These are phyloP conservation scores for Gossypium ekmanianum DNA, from an alignment of 345 rosid species.

Conservation along the genomic window DNA sequence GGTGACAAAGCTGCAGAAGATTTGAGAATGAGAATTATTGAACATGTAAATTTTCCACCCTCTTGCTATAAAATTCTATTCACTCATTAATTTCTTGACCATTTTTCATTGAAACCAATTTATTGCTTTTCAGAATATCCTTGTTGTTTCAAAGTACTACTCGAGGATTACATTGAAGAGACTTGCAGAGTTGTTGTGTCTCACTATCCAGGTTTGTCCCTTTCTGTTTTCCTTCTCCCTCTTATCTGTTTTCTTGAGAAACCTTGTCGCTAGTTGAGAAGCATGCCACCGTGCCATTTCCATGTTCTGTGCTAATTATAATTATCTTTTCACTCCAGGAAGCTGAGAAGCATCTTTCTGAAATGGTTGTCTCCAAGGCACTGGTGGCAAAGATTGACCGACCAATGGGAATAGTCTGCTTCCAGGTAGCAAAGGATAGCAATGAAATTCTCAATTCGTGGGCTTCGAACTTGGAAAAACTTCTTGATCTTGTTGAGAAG, in stretches of 20 bases:
- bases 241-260: background rate
- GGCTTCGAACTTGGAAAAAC: constrained; percentile 93
- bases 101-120: constrained; percentile 1
- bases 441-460: constrained; percentile 90
- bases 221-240: background rate
- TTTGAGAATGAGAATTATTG: constrained; percentile 85
- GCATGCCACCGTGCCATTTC: background rate
- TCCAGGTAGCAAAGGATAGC: constrained; percentile 79
- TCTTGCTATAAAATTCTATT: constrained; percentile 6
- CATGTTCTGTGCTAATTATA: background rate
- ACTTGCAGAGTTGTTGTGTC: constrained; percentile 84
- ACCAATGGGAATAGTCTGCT: constrained; percentile 71
- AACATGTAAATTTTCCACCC: constrained; percentile 57
- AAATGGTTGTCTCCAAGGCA: constrained; percentile 96
- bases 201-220: constrained; percentile 57
- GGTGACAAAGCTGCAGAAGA: constrained; percentile 95
- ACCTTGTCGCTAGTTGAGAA: constrained; percentile 12
- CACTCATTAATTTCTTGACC: background rate
- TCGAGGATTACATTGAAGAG: constrained; percentile 83
- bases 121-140: constrained; percentile 72
- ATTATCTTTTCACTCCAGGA: constrained; percentile 38
- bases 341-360: constrained; percentile 95
- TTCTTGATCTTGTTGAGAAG: constrained; percentile 97
- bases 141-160: constrained; percentile 95
- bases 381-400: constrained; percentile 90